phyloP scores from a whole-genome alignment of 2,329 filamentous ascomycete species.

The Venturia effusa region DNA sequence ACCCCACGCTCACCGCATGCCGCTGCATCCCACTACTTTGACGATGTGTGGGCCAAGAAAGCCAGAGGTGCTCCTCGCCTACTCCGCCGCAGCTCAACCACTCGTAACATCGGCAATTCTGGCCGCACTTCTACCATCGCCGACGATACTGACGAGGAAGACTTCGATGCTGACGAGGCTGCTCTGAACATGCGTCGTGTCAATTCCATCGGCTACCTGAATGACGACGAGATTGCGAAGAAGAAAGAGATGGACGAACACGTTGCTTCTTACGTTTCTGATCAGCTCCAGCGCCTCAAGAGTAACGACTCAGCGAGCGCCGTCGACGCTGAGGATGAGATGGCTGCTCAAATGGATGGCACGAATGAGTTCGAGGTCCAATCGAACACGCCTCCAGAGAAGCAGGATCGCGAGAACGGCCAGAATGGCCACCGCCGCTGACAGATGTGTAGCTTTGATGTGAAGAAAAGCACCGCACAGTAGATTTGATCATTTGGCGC shows the following conservation, averaged over 20 bases:
- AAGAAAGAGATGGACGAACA: slow-evolving; percentile 42
- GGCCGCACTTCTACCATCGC: slow-evolving; percentile 49
- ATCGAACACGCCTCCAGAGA: neutral
- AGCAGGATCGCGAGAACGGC: neutral
- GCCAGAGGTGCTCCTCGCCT: slow-evolving; percentile 34
- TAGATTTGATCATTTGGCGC: neutral
- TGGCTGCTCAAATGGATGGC: slow-evolving; percentile 8
- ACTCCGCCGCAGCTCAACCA: slow-evolving; percentile 69
- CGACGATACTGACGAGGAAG: slow-evolving; percentile 18
- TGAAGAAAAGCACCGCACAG: neutral
- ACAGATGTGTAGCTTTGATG: neutral
- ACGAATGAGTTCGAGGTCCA: slow-evolving; percentile 5
- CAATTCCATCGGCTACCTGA: slow-evolving; percentile 40
- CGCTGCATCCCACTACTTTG: slow-evolving; percentile 88
- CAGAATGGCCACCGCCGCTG: neutral
- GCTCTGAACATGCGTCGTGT: slow-evolving; percentile 22
- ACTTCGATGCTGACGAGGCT: slow-evolving; percentile 17
- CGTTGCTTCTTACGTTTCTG: slow-evolving; percentile 69
- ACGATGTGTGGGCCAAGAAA: slow-evolving; percentile 66
- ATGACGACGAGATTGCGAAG: slow-evolving; percentile 36
- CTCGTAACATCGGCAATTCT: slow-evolving; percentile 70
- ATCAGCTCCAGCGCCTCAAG: slow-evolving; percentile 66
- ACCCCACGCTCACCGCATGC: slow-evolving; percentile 79
- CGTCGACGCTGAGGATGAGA: slow-evolving; percentile 9
- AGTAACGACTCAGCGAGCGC: slow-evolving; percentile 22